These are phyloP conservation scores for Anthoceros angustus DNA, from an alignment of 225 moss, liverwort and hornwort genomes.

Conservation along the genomic window DNA sequence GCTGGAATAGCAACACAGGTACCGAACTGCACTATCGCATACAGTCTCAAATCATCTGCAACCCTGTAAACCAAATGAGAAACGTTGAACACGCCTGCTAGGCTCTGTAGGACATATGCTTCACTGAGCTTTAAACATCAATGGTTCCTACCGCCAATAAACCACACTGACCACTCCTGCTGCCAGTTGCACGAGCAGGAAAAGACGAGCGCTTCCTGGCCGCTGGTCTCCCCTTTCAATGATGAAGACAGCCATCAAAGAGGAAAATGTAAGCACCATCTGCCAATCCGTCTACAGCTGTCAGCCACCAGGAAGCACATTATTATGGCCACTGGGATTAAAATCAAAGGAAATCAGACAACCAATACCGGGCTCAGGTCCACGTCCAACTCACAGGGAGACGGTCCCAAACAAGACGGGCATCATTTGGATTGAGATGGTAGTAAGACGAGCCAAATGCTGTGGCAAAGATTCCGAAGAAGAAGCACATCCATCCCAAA, in stretches of 20 bases:
- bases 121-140: neutral
- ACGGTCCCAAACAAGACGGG: slow-evolving; percentile 85
- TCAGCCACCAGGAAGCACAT: neutral
- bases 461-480: slow-evolving; percentile 60
- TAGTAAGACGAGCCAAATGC: slow-evolving; percentile 90
- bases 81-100: neutral
- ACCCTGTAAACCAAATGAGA: slow-evolving; percentile 36
- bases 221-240: slow-evolving; percentile 90
- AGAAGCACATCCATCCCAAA: slow-evolving; percentile 76
- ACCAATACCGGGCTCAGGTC: no score
- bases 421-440: slow-evolving; percentile 82
- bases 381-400: slow-evolving; percentile 45
- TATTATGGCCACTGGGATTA: neutral
- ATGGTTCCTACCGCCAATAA: slow-evolving; percentile 65
- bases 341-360: no score
- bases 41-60: slow-evolving; percentile 79
- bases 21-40: slow-evolving; percentile 95
- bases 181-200: slow-evolving; percentile 48
- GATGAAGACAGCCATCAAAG: slow-evolving; percentile 97
- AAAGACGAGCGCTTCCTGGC: slow-evolving; percentile 62
- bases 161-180: slow-evolving; percentile 69
- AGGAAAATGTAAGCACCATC: slow-evolving; percentile 87
- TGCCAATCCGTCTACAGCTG: slow-evolving; percentile 16
- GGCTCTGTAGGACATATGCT: neutral
- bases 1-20: slow-evolving; percentile 87